phyloP scores from a whole-genome alignment of 2,329 filamentous ascomycete genomes.

The Tympanopsis confertula region DNA sequence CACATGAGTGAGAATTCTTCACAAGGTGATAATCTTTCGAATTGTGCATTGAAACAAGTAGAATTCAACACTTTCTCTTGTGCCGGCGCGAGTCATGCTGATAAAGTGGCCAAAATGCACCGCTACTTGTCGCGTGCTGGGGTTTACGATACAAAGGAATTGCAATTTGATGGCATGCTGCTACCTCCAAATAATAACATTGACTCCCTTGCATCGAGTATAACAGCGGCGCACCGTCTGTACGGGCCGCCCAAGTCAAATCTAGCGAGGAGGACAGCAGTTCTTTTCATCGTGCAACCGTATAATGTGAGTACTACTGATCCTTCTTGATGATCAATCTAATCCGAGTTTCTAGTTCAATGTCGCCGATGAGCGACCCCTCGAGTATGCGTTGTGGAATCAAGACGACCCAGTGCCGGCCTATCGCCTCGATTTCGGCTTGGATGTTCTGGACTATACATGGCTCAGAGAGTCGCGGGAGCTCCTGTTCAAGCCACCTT shows the following conservation, averaged over 20 bases:
- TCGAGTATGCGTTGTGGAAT: constrained; percentile 27
- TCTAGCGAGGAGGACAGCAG: constrained; percentile 13
- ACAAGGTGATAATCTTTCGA: constrained; percentile 7
- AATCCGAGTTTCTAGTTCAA: too few relatives aligned
- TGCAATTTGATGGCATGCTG: constrained; percentile 1
- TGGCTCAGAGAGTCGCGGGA: constrained; percentile 14
- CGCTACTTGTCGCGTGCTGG: constrained; percentile 15
- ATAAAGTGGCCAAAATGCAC: constrained; percentile 27
- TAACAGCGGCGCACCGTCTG: constrained; percentile 17
- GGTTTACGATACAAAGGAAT: constrained; percentile 9
- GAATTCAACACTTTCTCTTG: constrained; percentile 31
- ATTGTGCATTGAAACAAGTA: constrained; percentile 24
- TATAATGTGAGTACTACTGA: too few relatives aligned
- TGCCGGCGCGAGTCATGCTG: constrained; percentile 25
- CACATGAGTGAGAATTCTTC: too few relatives aligned
- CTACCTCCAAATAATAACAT: constrained; percentile 20
- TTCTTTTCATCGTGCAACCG: constrained; percentile 29
- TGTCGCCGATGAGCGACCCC: constrained; percentile 27
- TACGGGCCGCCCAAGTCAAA: constrained; percentile 13
- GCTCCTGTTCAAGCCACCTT: constrained; percentile 20
- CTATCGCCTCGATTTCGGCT: constrained; percentile 22
- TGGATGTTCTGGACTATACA: constrained; percentile 15
- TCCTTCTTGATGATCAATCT: too few relatives aligned
- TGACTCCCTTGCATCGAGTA: constrained; percentile 13
- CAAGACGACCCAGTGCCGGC: constrained; percentile 15